phyloP scores from a whole-genome alignment of 192 early-diverging fungal species.

The Geosiphon pyriformis region DNA sequence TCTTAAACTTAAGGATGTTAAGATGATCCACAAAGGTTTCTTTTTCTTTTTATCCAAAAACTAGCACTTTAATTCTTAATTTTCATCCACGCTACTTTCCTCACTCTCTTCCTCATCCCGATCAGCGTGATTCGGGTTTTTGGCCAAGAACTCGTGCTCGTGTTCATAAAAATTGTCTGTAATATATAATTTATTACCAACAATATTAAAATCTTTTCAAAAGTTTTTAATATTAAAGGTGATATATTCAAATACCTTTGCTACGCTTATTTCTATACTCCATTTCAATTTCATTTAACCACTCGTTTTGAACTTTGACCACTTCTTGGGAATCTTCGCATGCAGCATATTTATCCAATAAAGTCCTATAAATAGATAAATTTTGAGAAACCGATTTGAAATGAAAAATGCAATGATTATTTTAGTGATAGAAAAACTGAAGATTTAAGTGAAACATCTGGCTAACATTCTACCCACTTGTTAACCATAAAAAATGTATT shows the following conservation, averaged over 20 bases:
- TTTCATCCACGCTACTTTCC: slow-evolving; percentile 12
- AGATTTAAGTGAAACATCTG: too few species aligned
- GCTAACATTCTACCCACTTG: slow-evolving; percentile 40
- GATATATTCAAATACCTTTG: slow-evolving; percentile 14
- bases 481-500: slow-evolving; percentile 90
- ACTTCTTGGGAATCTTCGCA: slow-evolving; percentile 73
- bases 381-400: background rate
- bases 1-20: too few species aligned
- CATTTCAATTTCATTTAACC: slow-evolving; percentile 67
- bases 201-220: slow-evolving; percentile 17
- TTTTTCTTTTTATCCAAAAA: too few species aligned
- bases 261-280: slow-evolving; percentile 51
- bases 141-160: slow-evolving; percentile 44
- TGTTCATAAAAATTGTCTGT: slow-evolving; percentile 37
- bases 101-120: slow-evolving; percentile 33
- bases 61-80: too few species aligned
- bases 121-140: slow-evolving; percentile 45
- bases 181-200: background rate
- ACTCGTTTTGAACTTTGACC: slow-evolving; percentile 73
- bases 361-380: slow-evolving; percentile 38
- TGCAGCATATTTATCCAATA: slow-evolving; percentile 69
- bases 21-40: too few species aligned
- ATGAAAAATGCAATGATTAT: too few species aligned
- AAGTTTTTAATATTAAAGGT: background rate
- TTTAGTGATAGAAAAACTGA: too few species aligned